phyloP scores from a whole-genome alignment of 768 basidiomycete species.

The Naganishia vishniacii region DNA sequence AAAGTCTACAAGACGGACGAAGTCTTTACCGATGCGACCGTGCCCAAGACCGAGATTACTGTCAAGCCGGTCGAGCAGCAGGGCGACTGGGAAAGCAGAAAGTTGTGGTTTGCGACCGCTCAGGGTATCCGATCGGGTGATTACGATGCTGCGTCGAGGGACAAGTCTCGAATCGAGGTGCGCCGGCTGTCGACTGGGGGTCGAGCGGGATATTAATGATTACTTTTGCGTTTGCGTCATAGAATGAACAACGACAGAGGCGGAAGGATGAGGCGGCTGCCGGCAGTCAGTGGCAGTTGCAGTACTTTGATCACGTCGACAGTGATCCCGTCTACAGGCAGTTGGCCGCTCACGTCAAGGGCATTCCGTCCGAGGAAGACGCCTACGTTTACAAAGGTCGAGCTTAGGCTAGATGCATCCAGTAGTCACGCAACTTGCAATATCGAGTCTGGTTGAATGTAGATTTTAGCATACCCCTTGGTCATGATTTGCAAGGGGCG shows the following conservation, averaged over 20 bases:
- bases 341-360: conserved; percentile 57
- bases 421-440: no score
- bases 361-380: conserved; percentile 68
- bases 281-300: conserved; percentile 67
- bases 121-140: conserved; percentile 86
- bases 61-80: conserved; percentile 58
- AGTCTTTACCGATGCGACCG: conserved; percentile 70
- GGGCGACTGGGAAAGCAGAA: conserved; percentile 78
- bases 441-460: no score
- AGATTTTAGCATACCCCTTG: no score
- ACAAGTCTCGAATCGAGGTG: conserved; percentile 89
- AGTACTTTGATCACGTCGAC: conserved; percentile 68
- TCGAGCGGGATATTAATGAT: no score
- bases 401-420: conserved; percentile 1
- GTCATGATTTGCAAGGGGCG: no score
- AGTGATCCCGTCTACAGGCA: conserved; percentile 68
- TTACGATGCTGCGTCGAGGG: conserved; percentile 80
- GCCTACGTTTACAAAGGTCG: conserved; percentile 57
- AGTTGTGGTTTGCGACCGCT: conserved; percentile 76
- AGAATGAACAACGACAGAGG: conserved; percentile 90
- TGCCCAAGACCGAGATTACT: conserved; percentile 68
- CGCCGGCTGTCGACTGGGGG: conserved; percentile 22
- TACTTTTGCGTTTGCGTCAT: no score
- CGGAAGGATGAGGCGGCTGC: conserved; percentile 72
- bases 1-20: conserved; percentile 50